phyloP scores from a whole-genome alignment of 116 monocot genomes.

The Phalaenopsis hybrid region DNA sequence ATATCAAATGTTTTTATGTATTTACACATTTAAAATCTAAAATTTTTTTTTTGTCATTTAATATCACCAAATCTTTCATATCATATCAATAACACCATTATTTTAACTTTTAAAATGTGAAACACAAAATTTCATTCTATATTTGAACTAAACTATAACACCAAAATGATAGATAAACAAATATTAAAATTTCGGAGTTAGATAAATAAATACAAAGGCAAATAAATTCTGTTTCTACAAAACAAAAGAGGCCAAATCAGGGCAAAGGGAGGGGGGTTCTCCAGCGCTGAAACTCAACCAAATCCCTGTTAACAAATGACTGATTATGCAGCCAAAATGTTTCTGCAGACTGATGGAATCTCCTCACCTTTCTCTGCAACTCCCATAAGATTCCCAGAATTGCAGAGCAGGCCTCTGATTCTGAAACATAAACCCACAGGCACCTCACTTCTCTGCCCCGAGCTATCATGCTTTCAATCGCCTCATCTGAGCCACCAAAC shows the following conservation, averaged over 20 bases:
- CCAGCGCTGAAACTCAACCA: slow-evolving; percentile 66
- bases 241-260: slow-evolving; percentile 17
- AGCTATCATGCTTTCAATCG: slow-evolving; percentile 69
- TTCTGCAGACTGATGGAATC: slow-evolving; percentile 83
- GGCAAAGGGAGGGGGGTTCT: slow-evolving; percentile 81
- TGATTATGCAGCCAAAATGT: slow-evolving; percentile 96
- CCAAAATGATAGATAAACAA: no score
- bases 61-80: background rate
- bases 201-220: no score
- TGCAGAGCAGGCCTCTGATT: slow-evolving; percentile 71
- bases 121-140: no score
- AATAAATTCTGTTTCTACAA: no score
- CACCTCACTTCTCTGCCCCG: slow-evolving; percentile 62
- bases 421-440: slow-evolving; percentile 76
- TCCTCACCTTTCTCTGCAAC: slow-evolving; percentile 73
- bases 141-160: no score
- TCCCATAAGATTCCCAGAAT: slow-evolving; percentile 84
- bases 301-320: slow-evolving; percentile 73
- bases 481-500: slow-evolving; percentile 40
- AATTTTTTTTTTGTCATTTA: background rate
- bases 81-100: background rate
- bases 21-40: background rate
- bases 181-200: no score
- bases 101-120: no score
- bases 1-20: background rate